phyloP scores from a whole-genome alignment of 345 rosid species.

The Eucalyptus virginea region DNA sequence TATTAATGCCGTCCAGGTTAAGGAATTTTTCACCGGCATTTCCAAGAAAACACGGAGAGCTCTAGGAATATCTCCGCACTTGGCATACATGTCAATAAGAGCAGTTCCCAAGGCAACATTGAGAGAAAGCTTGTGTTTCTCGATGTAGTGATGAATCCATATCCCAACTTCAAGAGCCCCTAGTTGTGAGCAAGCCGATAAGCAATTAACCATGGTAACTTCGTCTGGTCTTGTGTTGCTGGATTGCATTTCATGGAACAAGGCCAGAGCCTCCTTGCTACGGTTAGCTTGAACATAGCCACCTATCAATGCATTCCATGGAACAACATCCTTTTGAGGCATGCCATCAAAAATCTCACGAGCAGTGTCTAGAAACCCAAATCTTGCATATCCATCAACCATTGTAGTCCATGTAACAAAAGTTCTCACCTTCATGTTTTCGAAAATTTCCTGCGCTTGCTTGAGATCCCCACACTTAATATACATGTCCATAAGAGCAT shows the following conservation, averaged over 20 bases:
- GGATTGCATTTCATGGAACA: constrained; percentile 77
- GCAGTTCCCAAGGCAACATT: constrained; percentile 71
- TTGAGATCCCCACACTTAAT: constrained; percentile 60
- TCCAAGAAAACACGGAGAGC: constrained; percentile 61
- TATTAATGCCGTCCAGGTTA: constrained; percentile 70
- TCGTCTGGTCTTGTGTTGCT: constrained; percentile 43
- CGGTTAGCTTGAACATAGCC: constrained; percentile 53
- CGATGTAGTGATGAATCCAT: constrained; percentile 70
- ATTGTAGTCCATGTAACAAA: constrained; percentile 71
- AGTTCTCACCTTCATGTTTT: constrained; percentile 38
- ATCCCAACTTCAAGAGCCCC: constrained; percentile 81
- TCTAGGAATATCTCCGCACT: constrained; percentile 67
- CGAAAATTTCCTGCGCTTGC: constrained; percentile 37
- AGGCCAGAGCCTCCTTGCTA: constrained; percentile 53
- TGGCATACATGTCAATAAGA: constrained; percentile 77
- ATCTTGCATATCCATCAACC: constrained; percentile 63
- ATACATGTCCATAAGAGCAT: constrained; percentile 84
- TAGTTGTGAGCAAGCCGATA: constrained; percentile 82
- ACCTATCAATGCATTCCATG: constrained; percentile 88
- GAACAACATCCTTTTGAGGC: constrained; percentile 63
- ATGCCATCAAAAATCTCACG: constrained; percentile 43
- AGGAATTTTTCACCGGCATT: constrained; percentile 50
- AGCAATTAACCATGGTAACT: constrained; percentile 76
- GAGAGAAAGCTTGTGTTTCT: constrained; percentile 38
- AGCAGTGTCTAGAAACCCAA: constrained; percentile 43